Evolutionary conservation across 441 rosid genomes (phyloP).

Genomic region (Aleurites moluccanus): DNA sequence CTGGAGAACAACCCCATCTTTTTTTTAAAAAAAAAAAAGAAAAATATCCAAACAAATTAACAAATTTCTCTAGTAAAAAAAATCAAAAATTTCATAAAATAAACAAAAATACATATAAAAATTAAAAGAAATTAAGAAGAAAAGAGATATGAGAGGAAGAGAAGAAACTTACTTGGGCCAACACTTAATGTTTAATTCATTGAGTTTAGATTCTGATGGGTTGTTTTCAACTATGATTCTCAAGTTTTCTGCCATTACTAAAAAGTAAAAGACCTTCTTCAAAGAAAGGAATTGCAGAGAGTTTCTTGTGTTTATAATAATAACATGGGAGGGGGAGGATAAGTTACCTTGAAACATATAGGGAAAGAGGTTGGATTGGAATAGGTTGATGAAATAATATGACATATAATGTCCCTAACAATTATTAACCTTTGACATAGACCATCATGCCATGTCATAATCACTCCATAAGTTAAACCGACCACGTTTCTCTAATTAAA

Average conservation of each 20-base stretch:
- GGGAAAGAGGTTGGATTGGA: conserved; percentile 6
- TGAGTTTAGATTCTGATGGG: conserved; percentile 64
- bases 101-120: not conserved
- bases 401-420: too few species aligned
- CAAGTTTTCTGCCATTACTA: conserved; percentile 42
- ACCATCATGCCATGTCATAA: conserved; percentile 21
- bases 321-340: not conserved
- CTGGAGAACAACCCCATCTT: conserved; percentile 96
- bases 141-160: not conserved
- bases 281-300: not conserved
- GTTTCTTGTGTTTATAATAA: not conserved
- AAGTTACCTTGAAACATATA: not conserved
- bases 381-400: too few species aligned
- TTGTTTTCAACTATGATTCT: conserved; percentile 62
- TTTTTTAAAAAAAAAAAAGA: not conserved
- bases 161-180: conserved; percentile 82
- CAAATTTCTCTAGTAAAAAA: too few species aligned
- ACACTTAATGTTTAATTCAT: conserved; percentile 73
- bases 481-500: too few species aligned
- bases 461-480: conserved; percentile 21
- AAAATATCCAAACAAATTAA: not conserved
- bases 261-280: too few species aligned
- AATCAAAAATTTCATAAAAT: not conserved
- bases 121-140: too few species aligned
- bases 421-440: conserved; percentile 19